These are phyloP conservation scores for Termitomyces sp. DNA, from an alignment of 768 basidiomycete genomes.

Conservation along the genomic window DNA sequence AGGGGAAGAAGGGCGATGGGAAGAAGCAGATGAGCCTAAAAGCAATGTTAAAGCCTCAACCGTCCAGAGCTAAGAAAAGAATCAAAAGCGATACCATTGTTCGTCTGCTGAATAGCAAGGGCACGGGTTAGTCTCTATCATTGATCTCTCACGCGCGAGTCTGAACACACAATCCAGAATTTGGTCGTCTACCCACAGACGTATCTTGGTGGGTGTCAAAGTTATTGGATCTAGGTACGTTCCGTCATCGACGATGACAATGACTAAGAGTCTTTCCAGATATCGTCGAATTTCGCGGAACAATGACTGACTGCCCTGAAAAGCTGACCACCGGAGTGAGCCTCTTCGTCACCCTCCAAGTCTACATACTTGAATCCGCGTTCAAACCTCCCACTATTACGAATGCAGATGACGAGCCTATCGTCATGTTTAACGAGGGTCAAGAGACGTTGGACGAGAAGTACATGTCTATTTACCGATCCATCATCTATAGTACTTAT, in stretches of 20 bases:
- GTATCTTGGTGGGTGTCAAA: slow-evolving; percentile 69
- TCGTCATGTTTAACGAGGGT: slow-evolving; percentile 62
- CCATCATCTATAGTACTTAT: not conserved
- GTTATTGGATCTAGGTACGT: slow-evolving; percentile 63
- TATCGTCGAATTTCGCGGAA: slow-evolving; percentile 61
- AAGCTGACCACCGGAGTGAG: slow-evolving; percentile 68
- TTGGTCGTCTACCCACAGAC: slow-evolving; percentile 70
- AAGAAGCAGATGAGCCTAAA: slow-evolving; percentile 66
- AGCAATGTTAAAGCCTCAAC: slow-evolving; percentile 58
- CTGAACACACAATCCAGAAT: slow-evolving; percentile 33
- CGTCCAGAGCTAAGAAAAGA: slow-evolving; percentile 49
- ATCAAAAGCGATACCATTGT: slow-evolving; percentile 61
- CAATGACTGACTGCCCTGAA: slow-evolving; percentile 74
- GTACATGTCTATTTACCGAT: slow-evolving; percentile 15
- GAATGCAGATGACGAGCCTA: slow-evolving; percentile 24
- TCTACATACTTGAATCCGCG: slow-evolving; percentile 64
- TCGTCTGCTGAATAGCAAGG: slow-evolving; percentile 55
- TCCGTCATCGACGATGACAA: not conserved
- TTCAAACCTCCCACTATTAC: slow-evolving; percentile 47
- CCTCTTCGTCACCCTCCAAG: slow-evolving; percentile 70
- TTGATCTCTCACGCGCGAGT: too few relatives aligned
- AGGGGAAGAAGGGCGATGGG: slow-evolving; percentile 28
- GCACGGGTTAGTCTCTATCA: slow-evolving; percentile 46
- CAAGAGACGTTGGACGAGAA: slow-evolving; percentile 78
- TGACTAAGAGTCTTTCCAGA: slow-evolving; percentile 27